Evolutionary conservation across 139 green algal genomes (phyloP), one percentile per base, ranked within the genome.

Genomic region (Gonium pectorale): DNA sequence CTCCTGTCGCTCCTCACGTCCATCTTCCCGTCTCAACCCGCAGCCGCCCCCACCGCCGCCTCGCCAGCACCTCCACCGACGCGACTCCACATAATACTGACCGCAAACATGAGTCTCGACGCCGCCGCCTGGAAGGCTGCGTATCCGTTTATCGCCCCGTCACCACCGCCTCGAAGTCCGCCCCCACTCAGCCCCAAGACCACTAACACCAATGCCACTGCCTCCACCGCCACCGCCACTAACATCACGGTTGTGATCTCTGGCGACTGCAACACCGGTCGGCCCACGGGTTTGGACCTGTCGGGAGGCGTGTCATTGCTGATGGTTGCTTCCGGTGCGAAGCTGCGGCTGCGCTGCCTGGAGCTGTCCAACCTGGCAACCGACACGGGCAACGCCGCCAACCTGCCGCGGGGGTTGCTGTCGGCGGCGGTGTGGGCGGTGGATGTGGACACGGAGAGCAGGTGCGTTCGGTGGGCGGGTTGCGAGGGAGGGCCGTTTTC

Each of bases 291-390:
- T 0, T 22, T 82, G 17, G 60, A 82, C 43, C n/a, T 82, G 15
- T 4, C 21, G 2, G 74, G 74, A 29, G 29, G 22, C 0, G 13
- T 60, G 40, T 31, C 29, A 0, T 19, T 82, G 7, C 46, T 82
- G 40, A 5, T 5, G 4, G 37, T 69, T 15, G 2, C 24, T 15
- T 27, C 40, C 31, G 74, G 59, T 46, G 74, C 38, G 21, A 19
- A 37, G 15, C 59, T 82, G 74, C 74, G 59, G 27, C 24, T 82
- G 19, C 40, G 44, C 29, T 71, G 74, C 38, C 29, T 82, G 74
- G 74, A 82, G 74, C 41, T 82, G 31, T 54, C n/a, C 40, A 82
- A 82, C 38, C 74, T 82, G 59, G 59, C 54, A 2, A 44, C 73
- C 21, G 40, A 81, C 73, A 81, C 73, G 33, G 31, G 44, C 21